These are phyloP conservation scores for Penicillium cataractarum DNA, from an alignment of 495 filamentous ascomycete genomes.

Conservation along the genomic window DNA sequence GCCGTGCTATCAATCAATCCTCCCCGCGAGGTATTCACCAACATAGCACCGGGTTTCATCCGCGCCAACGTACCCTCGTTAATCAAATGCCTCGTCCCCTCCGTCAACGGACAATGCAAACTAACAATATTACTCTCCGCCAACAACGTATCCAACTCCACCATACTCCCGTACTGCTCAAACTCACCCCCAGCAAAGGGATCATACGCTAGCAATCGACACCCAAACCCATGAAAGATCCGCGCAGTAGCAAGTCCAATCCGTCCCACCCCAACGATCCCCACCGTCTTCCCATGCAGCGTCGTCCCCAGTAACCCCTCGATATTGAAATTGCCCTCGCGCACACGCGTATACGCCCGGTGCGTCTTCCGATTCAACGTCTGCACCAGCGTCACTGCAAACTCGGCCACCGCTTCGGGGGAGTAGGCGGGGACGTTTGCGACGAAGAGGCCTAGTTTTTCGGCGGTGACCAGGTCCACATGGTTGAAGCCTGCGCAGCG, in stretches of 20 bases:
- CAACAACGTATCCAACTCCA: conserved; percentile 58
- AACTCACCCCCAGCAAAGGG: conserved; percentile 53
- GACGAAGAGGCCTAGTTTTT: conserved; percentile 62
- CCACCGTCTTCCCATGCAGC: conserved; percentile 60
- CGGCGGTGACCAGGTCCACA: conserved; percentile 60
- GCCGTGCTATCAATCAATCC: conserved; percentile 62
- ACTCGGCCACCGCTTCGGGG: conserved; percentile 74
- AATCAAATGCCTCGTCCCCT: conserved; percentile 63
- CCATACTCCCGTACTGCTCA: conserved; percentile 53
- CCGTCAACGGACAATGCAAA: conserved; percentile 67
- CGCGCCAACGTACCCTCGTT: conserved; percentile 52
- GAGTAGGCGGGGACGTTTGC: conserved; percentile 71
- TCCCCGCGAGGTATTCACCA: conserved; percentile 70
- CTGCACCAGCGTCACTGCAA: conserved; percentile 67
- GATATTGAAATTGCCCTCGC: conserved; percentile 72
- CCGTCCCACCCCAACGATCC: conserved; percentile 40
- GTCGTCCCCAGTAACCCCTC: conserved; percentile 65
- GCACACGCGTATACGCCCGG: conserved; percentile 70
- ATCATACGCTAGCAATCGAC: conserved; percentile 62
- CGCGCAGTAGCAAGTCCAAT: conserved; percentile 42
- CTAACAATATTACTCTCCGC: conserved; percentile 59
- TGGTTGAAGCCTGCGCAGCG: conserved; percentile 76
- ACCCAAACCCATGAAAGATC: conserved; percentile 65
- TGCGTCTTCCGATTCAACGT: conserved; percentile 73
- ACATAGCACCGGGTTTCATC: conserved; percentile 63